Evolutionary conservation across 345 rosid genomes (phyloP), one percentile per base, ranked within the genome.

Genomic region (Salix arbutifolia): DNA sequence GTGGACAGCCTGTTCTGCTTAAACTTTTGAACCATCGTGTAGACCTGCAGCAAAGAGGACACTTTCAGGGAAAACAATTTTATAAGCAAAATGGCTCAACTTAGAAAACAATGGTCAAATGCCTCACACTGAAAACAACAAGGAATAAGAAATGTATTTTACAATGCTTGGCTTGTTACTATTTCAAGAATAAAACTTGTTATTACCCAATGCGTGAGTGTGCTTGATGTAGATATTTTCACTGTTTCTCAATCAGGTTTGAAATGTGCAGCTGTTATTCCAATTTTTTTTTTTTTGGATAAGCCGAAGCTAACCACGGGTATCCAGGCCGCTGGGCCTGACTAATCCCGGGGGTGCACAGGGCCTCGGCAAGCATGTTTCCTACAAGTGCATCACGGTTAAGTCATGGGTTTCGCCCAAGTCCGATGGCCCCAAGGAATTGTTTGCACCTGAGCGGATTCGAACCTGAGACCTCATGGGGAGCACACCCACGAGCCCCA

Each of bases 11-110:
- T 68, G 17, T 69, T 83, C 69, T 84, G 79, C 85, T 88, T 88
- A 73, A 87, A 89, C 73, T 88, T 84, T 77, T 91, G 82, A 79
- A 91, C 84, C 95, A 89, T 84, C 17, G 76, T 71, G 84, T 87
- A 82, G 8, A 86, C 91, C 95, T 91, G 82, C 76, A 82, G 70
- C 23, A 6, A 60, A 60, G 68, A 56, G 11, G 67, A 73, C 35
- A 67, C 56, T 40, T 35, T 16, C 38, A 60, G 16, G 17, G 71
- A 70, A 58, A 78, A 37, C 30, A 38, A 26, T 14, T 46, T 64
- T 65, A 6, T 11, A 64, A 35, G 33, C 52, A 50, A 50, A 21
- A 16, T 33, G 4, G 4, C 19, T 23, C 19, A 37, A 35, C n/a
- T 33, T 25, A 8, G 48, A 21, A 35, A 31, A 66, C 52, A 14